Conservation (phyloP, 148 eudicot species). For the Diospyros lotus region DNA sequence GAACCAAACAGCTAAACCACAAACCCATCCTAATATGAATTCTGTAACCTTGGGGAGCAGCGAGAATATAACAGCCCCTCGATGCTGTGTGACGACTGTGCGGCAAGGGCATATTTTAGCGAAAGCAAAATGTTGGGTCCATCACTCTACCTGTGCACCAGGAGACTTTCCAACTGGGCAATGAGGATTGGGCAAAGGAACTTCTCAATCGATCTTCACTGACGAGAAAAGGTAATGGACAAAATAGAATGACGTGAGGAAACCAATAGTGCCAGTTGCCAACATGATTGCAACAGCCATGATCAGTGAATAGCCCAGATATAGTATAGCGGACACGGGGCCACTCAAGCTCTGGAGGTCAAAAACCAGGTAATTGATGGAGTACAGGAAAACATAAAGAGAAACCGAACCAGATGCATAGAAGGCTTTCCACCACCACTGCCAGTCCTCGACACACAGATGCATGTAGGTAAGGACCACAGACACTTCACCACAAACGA, state of each 20-base stretch:
- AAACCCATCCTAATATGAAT: neutral
- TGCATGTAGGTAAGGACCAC: slow-evolving; percentile 67
- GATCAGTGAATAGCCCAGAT: slow-evolving; percentile 59
- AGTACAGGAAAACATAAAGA: slow-evolving; percentile 58
- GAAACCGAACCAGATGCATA: slow-evolving; percentile 64
- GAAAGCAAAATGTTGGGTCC: slow-evolving; percentile 7
- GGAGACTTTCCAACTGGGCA: slow-evolving; percentile 1
- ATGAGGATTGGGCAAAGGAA: neutral
- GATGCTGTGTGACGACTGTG: neutral
- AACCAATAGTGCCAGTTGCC: slow-evolving; percentile 61
- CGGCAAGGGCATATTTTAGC: slow-evolving; percentile 1
- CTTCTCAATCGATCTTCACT: slow-evolving; percentile 48
- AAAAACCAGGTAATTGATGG: slow-evolving; percentile 55
- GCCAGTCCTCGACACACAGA: slow-evolving; percentile 69
- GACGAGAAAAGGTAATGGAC: slow-evolving; percentile 67
- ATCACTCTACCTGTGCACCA: neutral
- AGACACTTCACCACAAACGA: slow-evolving; percentile 57
- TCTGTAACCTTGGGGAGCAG: neutral
- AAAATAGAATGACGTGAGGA: slow-evolving; percentile 49
- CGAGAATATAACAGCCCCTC: slow-evolving; percentile 6
- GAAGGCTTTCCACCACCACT: slow-evolving; percentile 81
- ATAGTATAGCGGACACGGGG: slow-evolving; percentile 52
- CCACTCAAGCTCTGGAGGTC: slow-evolving; percentile 59
- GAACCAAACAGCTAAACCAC: slow-evolving; percentile 1
- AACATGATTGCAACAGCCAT: slow-evolving; percentile 61